These are phyloP conservation scores for Penicillium soppii DNA, from an alignment of 495 filamentous ascomycete species.

Conservation along the genomic window DNA sequence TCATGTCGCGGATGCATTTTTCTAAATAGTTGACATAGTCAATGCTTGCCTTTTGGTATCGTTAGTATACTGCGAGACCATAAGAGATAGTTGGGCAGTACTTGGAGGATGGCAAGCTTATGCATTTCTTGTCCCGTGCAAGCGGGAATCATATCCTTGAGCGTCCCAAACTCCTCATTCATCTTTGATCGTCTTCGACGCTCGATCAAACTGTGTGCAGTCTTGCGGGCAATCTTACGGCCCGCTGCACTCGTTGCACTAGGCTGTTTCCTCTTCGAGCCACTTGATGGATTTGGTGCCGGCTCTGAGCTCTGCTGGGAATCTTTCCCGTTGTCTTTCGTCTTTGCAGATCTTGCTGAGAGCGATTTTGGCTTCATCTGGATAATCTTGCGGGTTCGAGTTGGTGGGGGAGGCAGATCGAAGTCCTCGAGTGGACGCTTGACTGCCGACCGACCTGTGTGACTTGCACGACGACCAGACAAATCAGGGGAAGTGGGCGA, in stretches of 20 bases:
- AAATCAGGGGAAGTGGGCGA: constrained; percentile 57
- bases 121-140: constrained; percentile 93
- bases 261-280: constrained; percentile 65
- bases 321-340: constrained; percentile 30
- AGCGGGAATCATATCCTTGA: constrained; percentile 95
- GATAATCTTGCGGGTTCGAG: constrained; percentile 91
- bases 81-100: constrained; percentile 33
- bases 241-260: constrained; percentile 75
- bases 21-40: constrained; percentile 96
- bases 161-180: constrained; percentile 95
- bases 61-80: background rate
- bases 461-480: constrained; percentile 39
- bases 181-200: constrained; percentile 89
- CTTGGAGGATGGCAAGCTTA: constrained; percentile 94
- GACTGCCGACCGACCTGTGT: constrained; percentile 55
- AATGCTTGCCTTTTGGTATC: constrained; percentile 71
- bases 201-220: constrained; percentile 94
- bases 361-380: constrained; percentile 77
- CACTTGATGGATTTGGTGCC: constrained; percentile 23
- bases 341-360: constrained; percentile 23
- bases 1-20: constrained; percentile 79
- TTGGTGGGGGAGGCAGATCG: constrained; percentile 86
- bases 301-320: constrained; percentile 21
- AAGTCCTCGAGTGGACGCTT: constrained; percentile 58
- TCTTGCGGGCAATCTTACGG: constrained; percentile 92